Evolutionary conservation across 2,329 filamentous ascomycete genomes (phyloP).

Genomic region (Ophiostoma piceae): DNA sequence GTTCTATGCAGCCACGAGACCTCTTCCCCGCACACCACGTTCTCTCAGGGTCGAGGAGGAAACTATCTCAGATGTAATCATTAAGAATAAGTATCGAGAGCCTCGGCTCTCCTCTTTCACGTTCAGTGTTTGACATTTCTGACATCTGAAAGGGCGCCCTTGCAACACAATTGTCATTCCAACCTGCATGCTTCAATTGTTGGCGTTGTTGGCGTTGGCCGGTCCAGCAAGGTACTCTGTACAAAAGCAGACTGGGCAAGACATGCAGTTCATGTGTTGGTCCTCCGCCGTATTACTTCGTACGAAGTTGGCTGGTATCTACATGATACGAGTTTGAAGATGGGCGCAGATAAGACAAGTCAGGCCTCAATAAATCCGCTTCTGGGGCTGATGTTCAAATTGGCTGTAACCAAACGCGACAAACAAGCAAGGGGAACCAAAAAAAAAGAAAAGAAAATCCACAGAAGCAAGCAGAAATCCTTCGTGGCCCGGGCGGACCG

Average conservation of each 20-base stretch:
- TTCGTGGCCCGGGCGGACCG: not conserved
- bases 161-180: not conserved
- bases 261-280: not conserved
- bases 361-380: too few relatives aligned
- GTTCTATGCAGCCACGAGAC: not conserved
- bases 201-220: not conserved
- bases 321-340: too few relatives aligned
- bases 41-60: too few relatives aligned
- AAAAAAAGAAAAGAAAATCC: not conserved
- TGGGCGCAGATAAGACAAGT: too few relatives aligned
- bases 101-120: not conserved
- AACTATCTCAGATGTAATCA: too few relatives aligned
- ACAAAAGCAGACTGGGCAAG: not conserved
- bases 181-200: not conserved
- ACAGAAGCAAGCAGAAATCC: not conserved
- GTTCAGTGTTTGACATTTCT: not conserved
- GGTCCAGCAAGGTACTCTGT: not conserved
- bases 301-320: too few relatives aligned
- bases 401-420: too few relatives aligned
- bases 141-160: not conserved
- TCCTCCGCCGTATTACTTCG: too few relatives aligned
- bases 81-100: not conserved
- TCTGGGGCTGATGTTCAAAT: too few relatives aligned
- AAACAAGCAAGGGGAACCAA: not conserved
- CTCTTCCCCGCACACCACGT: not conserved